A percentile compares a stretch with the other conserved stretches of the same genome.
Conservation (phyloP, 2,329 filamentous ascomycete species). For the Byssochlamys sp. region DNA sequence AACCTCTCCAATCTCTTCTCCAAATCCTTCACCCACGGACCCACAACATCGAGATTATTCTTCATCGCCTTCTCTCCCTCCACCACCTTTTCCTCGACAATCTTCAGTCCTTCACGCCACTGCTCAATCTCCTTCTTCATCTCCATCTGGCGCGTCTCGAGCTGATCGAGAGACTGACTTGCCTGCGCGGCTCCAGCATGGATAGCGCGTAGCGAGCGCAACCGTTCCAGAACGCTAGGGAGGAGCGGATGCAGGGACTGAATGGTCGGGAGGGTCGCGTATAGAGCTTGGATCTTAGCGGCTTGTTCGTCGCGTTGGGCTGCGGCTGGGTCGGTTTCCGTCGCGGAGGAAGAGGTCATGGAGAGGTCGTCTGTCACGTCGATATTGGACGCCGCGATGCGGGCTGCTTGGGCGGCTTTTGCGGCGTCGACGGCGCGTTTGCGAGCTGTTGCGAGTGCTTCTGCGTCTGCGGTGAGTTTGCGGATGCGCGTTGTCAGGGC, state of each 20-base stretch:
- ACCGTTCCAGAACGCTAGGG: slow-evolving; percentile 71
- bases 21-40: slow-evolving; percentile 78
- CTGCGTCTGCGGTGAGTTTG: slow-evolving; percentile 36
- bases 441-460: slow-evolving; percentile 34
- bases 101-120: slow-evolving; percentile 73
- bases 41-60: slow-evolving; percentile 73
- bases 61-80: slow-evolving; percentile 61
- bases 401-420: slow-evolving; percentile 32
- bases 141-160: slow-evolving; percentile 71
- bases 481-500: slow-evolving; percentile 34
- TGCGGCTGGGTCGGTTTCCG: slow-evolving; percentile 48
- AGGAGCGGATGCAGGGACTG: slow-evolving; percentile 76
- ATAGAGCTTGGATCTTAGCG: slow-evolving; percentile 82
- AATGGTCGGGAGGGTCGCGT: slow-evolving; percentile 78
- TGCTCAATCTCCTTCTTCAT: slow-evolving; percentile 74
- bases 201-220: slow-evolving; percentile 72
- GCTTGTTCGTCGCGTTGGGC: slow-evolving; percentile 54
- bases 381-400: slow-evolving; percentile 23
- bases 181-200: slow-evolving; percentile 81
- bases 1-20: slow-evolving; percentile 64
- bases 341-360: slow-evolving; percentile 18
- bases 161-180: slow-evolving; percentile 61
- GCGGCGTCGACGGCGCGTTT: slow-evolving; percentile 35
- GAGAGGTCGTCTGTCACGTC: slow-evolving; percentile 18
- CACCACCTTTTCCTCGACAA: slow-evolving; percentile 65